Base-by-base conservation (phyloP, 495 filamentous ascomycete species). In the Talaromyces thailandensis region DNA sequence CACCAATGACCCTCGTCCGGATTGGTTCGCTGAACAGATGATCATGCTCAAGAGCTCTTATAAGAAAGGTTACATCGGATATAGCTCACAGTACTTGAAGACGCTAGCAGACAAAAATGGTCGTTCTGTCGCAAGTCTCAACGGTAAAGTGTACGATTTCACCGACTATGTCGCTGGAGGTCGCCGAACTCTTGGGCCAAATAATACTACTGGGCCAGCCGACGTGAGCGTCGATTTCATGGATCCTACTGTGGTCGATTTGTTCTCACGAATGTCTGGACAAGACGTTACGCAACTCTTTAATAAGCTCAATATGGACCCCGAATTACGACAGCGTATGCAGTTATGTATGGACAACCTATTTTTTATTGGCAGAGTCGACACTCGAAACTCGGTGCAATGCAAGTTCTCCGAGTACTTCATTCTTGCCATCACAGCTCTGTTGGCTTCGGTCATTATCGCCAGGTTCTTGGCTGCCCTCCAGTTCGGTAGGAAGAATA, bases 381-480 rank as follows among this genome's bases (percentile, higher is more conserved):
- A 99, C 71, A 98, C 94, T 21, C 82, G 94, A 75, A 92, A 93
- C 70, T 96, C 93, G 3, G 72, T 85, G 24, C 82, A 84, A 64
- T 99, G 94, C 77, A 80, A 86, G 65, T 97, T 99, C 68, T 86
- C 94, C 50, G 87, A 88, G 53, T 99, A 97, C 70, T 85, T 99
- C 62, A 81, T 98, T 50, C 86, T 99, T 35, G 88, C 89, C n/a
- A 87, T 98, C 57, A 92, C 93, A 2, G 83, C 90, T 69, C 66
- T 98, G 64, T 80, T 99, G 35, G 86, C 85, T 67, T 71, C 79
- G 45, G 87, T 99, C 64, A 92, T 99, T 66, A 79, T 82, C 14
- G 95, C 97, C 85, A 99, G 98, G 72, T 99, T 99, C 80, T 81
- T 97, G 63, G 94, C 94, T 11, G 94, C 94, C 1, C 78, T 99